phyloP scores from a whole-genome alignment of 345 rosid species.

The Eucalyptus cloeziana region DNA sequence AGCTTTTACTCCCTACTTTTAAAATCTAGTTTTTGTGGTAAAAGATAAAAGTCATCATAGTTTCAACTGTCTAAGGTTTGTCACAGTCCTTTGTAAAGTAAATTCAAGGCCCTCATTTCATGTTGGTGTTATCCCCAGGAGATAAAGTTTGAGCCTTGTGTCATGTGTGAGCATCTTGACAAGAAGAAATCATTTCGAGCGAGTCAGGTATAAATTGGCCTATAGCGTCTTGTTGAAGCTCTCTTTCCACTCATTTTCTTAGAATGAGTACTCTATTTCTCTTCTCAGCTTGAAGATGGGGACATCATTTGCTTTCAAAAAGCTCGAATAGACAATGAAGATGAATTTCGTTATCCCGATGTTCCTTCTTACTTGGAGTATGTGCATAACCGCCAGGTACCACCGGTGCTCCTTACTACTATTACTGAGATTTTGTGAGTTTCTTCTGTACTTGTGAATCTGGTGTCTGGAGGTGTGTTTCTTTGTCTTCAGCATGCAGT shows the following conservation, averaged over 20 bases:
- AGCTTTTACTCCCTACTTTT: neutral
- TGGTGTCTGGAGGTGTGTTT: neutral
- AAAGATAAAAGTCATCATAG: neutral
- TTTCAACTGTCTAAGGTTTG: neutral
- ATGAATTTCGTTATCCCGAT: slow-evolving; percentile 50
- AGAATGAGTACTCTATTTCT: neutral
- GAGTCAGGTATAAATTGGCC: slow-evolving; percentile 48
- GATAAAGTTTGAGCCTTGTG: slow-evolving; percentile 85
- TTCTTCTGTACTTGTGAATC: neutral
- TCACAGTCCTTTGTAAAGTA: neutral
- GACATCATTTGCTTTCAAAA: slow-evolving; percentile 96
- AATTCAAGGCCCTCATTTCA: neutral
- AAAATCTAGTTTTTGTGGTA: neutral
- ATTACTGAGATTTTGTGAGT: neutral
- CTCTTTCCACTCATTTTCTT: neutral
- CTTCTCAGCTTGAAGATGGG: slow-evolving; percentile 82
- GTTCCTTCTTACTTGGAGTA: slow-evolving; percentile 87
- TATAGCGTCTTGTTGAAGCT: neutral
- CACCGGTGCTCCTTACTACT: neutral
- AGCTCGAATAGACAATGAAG: slow-evolving; percentile 35
- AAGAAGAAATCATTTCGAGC: slow-evolving; percentile 52
- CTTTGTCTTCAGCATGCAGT: neutral
- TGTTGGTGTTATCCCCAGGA: slow-evolving; percentile 35
- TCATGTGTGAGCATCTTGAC: slow-evolving; percentile 90
- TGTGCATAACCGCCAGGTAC: slow-evolving; percentile 94